A percentile compares a stretch with the other conserved stretches of the same genome.
Evolutionary conservation across 1,139 yeast genomes (phyloP).

Genomic region (Yamadazyma aaseri): DNA sequence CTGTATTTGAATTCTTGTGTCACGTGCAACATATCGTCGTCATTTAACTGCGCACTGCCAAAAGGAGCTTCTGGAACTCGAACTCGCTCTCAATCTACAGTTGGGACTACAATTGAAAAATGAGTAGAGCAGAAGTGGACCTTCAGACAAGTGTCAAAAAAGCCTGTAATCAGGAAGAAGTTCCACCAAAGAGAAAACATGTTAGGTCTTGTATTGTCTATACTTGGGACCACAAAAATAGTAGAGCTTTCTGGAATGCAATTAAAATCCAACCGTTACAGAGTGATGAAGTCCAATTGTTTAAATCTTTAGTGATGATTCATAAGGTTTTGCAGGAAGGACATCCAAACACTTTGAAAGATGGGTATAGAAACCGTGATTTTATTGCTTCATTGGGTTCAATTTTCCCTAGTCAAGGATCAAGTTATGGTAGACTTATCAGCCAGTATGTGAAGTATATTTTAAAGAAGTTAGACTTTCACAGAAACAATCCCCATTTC

Average conservation of each 20-base stretch:
- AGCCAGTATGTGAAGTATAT: constrained; percentile 73
- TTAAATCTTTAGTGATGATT: constrained; percentile 82
- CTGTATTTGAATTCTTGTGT: too few relatives aligned
- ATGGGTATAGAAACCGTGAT: constrained; percentile 70
- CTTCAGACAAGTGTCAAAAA: constrained; percentile 71
- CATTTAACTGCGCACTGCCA: constrained; percentile 6
- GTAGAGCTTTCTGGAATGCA: constrained; percentile 84
- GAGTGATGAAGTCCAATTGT: constrained; percentile 77
- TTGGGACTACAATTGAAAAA: constrained; percentile 11
- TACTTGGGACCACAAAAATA: constrained; percentile 93
- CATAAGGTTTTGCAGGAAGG: constrained; percentile 98
- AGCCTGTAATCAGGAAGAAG: constrained; percentile 83
- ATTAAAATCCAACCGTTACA: constrained; percentile 79
- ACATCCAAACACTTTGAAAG: constrained; percentile 79
- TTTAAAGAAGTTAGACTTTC: constrained; percentile 75
- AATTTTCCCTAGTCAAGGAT: constrained; percentile 41
- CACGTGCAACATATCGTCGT: too few relatives aligned
- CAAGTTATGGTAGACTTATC: constrained; percentile 71
- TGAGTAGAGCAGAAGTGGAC: constrained; percentile 59
- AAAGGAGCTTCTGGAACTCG: background rate
- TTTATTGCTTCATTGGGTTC: constrained; percentile 41
- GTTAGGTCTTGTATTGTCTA: constrained; percentile 91
- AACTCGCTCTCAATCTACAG: background rate
- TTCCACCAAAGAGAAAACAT: constrained; percentile 94
- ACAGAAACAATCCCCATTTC: constrained; percentile 81